Evolutionary conservation across 73 alveolate species (phyloP), one percentile per base, ranked within the genome.

Genomic region (Durusdinium trenchii): DNA sequence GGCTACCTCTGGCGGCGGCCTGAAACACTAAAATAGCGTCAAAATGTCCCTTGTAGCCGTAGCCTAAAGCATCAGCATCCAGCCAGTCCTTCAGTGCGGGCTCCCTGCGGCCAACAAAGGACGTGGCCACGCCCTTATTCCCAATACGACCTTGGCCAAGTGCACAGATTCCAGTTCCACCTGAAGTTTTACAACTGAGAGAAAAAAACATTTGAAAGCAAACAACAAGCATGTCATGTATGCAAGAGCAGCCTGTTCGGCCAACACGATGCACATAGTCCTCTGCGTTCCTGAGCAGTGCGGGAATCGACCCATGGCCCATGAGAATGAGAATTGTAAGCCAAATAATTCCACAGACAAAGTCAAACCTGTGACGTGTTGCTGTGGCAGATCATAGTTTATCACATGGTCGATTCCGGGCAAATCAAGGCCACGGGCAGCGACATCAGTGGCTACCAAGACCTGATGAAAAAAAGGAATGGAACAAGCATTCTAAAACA

Each of bases 391-490:
- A 60, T 99, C 99, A 93, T 62, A 99, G 94, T 99, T 98, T 51
- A 99, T 95, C 83, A 99, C 99, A 18, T 99, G 98, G 81, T 99
- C 99, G 54, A 99, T 98, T 81, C 94, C 98, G 2, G 99, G 99
- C 79, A 99, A 84, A 96, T 99, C 99, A 51, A 99, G 94, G 6
- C 99, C 99, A 46, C 99, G 81, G n/a, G 99, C 99, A 2, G 99
- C 89, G 48, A 98, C 99, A 69, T 99, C 99, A 5, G 99, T 99
- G 54, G 99, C 99, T 20, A 99, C 96, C 99, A 99, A 46, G 61
- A 93, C 99, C 99, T 76, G 9, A 18, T 40, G 52, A 75, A 35
- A 40, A 6, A 43, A 26, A 75, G 52, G 9, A 23, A 16, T 35
- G 43, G 43, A 82, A 35, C 45, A 30, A 35, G 14, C 79, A n/a